These are phyloP conservation scores for Phytophthora pistaciae DNA, from an alignment of 352 stramenopile genomes.

Conservation along the genomic window DNA sequence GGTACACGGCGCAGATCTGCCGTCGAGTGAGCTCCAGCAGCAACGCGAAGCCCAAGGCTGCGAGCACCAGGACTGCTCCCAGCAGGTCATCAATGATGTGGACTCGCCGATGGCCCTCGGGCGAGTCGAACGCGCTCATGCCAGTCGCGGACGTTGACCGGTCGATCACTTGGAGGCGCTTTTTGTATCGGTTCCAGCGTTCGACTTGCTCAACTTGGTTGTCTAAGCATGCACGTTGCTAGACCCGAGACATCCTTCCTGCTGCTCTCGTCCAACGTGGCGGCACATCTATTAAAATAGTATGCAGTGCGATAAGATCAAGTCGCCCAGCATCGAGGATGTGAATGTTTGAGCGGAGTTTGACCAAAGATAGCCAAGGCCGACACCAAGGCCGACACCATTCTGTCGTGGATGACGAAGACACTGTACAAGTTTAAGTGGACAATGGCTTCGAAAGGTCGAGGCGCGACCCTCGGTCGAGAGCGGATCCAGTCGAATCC, in stretches of 20 bases:
- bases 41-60: constrained; percentile 50
- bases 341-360: not conserved
- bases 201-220: constrained; percentile 18
- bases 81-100: constrained; percentile 84
- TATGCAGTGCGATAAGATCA: constrained; percentile 9
- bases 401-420: not conserved
- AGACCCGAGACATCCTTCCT: not conserved
- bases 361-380: constrained; percentile 8
- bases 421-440: not conserved
- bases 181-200: constrained; percentile 11
- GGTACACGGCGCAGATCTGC: constrained; percentile 72
- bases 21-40: constrained; percentile 78
- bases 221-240: constrained; percentile 3
- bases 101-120: constrained; percentile 48
- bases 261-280: not conserved
- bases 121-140: constrained; percentile 26
- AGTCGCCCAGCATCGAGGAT: constrained; percentile 14
- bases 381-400: not conserved
- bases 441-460: constrained; percentile 23
- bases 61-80: constrained; percentile 68
- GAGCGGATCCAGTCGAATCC: not conserved
- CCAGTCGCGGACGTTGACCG: not conserved
- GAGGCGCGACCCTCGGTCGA: constrained; percentile 10
- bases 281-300: constrained; percentile 25
- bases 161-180: not conserved